Evolutionary conservation across 2,329 filamentous ascomycete genomes (phyloP), one percentile per base, ranked within the genome.

Genomic region (Aspergillus vadensis): DNA sequence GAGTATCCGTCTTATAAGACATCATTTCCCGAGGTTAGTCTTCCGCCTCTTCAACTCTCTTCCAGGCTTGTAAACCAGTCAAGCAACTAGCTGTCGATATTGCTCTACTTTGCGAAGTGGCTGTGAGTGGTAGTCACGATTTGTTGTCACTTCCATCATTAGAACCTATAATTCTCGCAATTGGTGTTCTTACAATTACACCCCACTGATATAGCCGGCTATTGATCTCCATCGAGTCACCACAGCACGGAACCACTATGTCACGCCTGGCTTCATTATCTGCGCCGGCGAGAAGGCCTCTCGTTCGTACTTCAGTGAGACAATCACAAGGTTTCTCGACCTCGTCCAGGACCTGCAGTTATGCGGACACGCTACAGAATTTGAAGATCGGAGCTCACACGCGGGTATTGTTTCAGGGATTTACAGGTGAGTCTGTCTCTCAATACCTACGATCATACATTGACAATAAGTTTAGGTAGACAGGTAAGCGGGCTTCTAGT

Each of bases 351-450:
- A 57, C 10, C 5, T 64, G 67, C 6, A 67, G 67, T 23, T 88
- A 88, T 73, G 82, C 83, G 53, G 83, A 88, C 67, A 90, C 88
- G 0, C 83, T 90, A 36, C 77, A 79, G 3, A 89, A 90, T 68
- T 78, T 91, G 61, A 88, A 84, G 66, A 89, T 91, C 65, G 87
- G 87, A 15, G 79, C 81, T 30, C 82, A 89, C 70, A 90, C 88
- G 0, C 81, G 82, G 54, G 88, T 91, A 59, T 83, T 90, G 58
- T 91, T 89, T 68, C 88, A 91, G 69, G 88, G 88, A 1, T 90
- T 90, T 73, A 91, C 88, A 17, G 88, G 88, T 76, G 7, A 68
- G 62, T 63, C 49, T 65, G 59, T 57, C 17, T 43, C 49, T 57
- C 51, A 2, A 19, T 17, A 30, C 10, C 23, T 21, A 41, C 14